phyloP scores from a whole-genome alignment of 1,284 basidiomycete species.

The Pseudomicrostroma phylloplanum region DNA sequence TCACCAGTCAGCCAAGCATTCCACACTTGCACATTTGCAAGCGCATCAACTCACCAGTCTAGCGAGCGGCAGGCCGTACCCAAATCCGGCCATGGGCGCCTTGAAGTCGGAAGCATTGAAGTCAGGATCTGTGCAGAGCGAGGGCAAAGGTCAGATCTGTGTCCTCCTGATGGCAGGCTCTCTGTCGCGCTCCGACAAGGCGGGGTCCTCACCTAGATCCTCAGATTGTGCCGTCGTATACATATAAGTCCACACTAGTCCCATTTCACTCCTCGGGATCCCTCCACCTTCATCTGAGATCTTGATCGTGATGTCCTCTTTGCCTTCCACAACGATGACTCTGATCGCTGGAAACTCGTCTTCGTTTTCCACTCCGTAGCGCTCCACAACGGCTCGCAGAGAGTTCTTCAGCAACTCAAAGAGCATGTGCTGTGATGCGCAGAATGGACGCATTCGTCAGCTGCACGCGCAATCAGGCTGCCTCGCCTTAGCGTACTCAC shows the following conservation, averaged over 20 bases:
- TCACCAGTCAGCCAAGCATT: background rate
- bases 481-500: constrained; percentile 19
- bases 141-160: background rate
- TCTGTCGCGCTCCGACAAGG: background rate
- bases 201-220: constrained; percentile 56
- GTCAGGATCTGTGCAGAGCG: constrained; percentile 59
- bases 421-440: constrained; percentile 65
- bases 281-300: constrained; percentile 94
- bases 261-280: constrained; percentile 81
- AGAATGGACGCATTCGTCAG: background rate
- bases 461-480: background rate
- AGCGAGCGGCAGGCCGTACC: constrained; percentile 81
- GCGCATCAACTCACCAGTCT: constrained; percentile 62
- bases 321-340: constrained; percentile 80
- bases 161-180: background rate
- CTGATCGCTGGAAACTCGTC: constrained; percentile 86
- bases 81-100: constrained; percentile 90
- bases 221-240: constrained; percentile 95
- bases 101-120: constrained; percentile 90
- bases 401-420: constrained; percentile 99
- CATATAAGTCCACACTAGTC: constrained; percentile 94
- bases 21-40: constrained; percentile 2
- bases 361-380: constrained; percentile 76
- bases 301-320: constrained; percentile 93
- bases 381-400: constrained; percentile 89